phyloP scores from a whole-genome alignment of 1,284 basidiomycete species.

The Earliella scabrosa region DNA sequence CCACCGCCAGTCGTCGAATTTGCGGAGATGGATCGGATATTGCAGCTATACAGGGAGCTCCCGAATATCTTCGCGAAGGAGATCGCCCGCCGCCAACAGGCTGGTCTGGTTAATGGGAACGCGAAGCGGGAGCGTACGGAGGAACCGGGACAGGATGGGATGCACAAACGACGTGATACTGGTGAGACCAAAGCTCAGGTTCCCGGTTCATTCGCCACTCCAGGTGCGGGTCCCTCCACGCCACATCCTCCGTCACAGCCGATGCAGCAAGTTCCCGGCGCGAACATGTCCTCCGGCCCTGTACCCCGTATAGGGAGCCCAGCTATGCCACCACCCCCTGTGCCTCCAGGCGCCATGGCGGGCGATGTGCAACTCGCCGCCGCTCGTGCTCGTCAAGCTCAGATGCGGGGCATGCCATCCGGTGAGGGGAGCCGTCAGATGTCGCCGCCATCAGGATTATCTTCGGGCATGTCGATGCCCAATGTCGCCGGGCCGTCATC shows the following conservation, averaged over 20 bases:
- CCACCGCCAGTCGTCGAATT: slow-evolving; percentile 58
- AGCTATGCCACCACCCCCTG: slow-evolving; percentile 33
- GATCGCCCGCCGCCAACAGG: slow-evolving; percentile 52
- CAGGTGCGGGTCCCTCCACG: slow-evolving; percentile 23
- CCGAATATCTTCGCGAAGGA: slow-evolving; percentile 66
- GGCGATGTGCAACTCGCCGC: slow-evolving; percentile 40
- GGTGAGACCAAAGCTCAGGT: slow-evolving; percentile 55
- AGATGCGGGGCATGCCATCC: slow-evolving; percentile 43
- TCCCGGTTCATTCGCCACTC: slow-evolving; percentile 28
- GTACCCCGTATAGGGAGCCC: slow-evolving; percentile 24
- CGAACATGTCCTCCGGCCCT: slow-evolving; percentile 26
- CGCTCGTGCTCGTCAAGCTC: slow-evolving; percentile 47
- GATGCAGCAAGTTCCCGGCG: slow-evolving; percentile 7
- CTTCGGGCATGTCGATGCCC: slow-evolving; percentile 27
- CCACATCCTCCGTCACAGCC: slow-evolving; percentile 19
- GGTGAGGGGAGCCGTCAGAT: slow-evolving; percentile 41
- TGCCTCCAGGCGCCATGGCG: slow-evolving; percentile 27
- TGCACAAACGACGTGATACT: slow-evolving; percentile 71
- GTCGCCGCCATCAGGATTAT: slow-evolving; percentile 43
- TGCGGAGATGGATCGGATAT: slow-evolving; percentile 58
- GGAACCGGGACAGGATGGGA: slow-evolving; percentile 38
- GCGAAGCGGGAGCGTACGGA: slow-evolving; percentile 70
- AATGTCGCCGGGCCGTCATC: slow-evolving; percentile 29
- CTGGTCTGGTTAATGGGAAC: slow-evolving; percentile 29
- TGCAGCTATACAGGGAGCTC: slow-evolving; percentile 64